These are phyloP conservation scores for Fusarium sp. DNA, from an alignment of 2,329 filamentous ascomycete species.

Conservation along the genomic window DNA sequence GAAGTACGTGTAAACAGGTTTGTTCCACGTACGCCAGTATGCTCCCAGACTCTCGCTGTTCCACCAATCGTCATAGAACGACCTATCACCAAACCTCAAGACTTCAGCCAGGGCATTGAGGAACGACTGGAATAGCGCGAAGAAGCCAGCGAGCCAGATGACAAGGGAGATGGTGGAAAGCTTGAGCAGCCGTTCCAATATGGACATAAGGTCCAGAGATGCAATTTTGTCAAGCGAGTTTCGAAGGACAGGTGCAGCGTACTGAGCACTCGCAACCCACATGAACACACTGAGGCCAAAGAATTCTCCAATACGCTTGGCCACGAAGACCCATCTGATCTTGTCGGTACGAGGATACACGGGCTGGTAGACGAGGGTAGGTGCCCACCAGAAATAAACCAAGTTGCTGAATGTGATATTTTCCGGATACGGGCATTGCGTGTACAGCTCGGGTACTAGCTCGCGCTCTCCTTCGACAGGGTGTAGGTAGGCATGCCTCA, in stretches of 20 bases:
- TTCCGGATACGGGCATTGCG: conserved; percentile 84
- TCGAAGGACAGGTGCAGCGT: conserved; percentile 87
- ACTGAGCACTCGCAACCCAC: conserved; percentile 95
- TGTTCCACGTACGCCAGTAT: conserved; percentile 98
- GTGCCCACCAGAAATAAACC: conserved; percentile 97
- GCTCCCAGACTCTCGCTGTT: conserved; percentile 86
- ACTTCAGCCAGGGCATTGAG: conserved; percentile 93
- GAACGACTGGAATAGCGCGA: conserved; percentile 93
- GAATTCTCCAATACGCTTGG: conserved; percentile 84
- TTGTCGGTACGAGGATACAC: conserved; percentile 88
- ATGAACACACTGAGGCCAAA: conserved; percentile 86
- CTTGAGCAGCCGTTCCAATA: conserved; percentile 92
- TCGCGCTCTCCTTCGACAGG: conserved; percentile 75
- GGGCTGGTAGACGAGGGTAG: conserved; percentile 95
- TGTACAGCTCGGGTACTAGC: conserved; percentile 85
- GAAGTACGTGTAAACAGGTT: conserved; percentile 97
- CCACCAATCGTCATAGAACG: conserved; percentile 99
- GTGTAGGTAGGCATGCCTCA: conserved; percentile 90
- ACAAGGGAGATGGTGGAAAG: conserved; percentile 94
- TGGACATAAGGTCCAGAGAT: conserved; percentile 81
- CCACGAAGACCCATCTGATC: conserved; percentile 89
- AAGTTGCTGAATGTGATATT: conserved; percentile 93
- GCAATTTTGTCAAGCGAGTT: conserved; percentile 93
- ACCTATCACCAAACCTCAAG: conserved; percentile 88
- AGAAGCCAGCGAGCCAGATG: conserved; percentile 98